A percentile compares a stretch with the other conserved stretches of the same genome.
Conservation (phyloP, 2,329 filamentous ascomycete genomes). For the Fusarium torreyae region DNA sequence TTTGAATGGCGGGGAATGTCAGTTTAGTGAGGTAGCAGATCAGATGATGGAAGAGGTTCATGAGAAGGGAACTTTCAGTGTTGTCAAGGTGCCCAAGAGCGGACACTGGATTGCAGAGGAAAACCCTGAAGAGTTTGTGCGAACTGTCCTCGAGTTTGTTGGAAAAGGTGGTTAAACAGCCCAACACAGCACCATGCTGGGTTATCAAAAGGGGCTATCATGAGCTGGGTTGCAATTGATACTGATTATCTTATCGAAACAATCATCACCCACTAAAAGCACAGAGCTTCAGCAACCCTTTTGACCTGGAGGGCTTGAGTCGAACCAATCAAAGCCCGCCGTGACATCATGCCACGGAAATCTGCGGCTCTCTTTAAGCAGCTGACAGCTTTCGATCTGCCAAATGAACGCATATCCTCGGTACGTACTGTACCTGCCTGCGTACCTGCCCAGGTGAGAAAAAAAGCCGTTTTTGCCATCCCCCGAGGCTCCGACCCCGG, state of each 20-base stretch:
- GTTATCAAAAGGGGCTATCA: too few species aligned
- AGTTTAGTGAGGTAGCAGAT: constrained; percentile 27
- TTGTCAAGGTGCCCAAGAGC: constrained; percentile 19
- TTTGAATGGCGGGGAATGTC: constrained; percentile 13
- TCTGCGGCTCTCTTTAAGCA: constrained; percentile 40
- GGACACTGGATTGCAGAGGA: constrained; percentile 31
- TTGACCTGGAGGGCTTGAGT: constrained; percentile 3
- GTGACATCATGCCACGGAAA: constrained; percentile 49
- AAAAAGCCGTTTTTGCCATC: constrained; percentile 28
- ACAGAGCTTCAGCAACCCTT: constrained; percentile 29
- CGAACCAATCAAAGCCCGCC: constrained; percentile 36
- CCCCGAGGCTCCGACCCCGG: constrained; percentile 48
- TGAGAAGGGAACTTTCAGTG: constrained; percentile 14
- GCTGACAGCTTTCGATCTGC: constrained; percentile 8
- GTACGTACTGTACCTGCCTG: constrained; percentile 22
- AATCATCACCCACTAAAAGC: constrained; percentile 25
- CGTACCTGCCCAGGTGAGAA: constrained; percentile 9
- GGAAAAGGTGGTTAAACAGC: neutral
- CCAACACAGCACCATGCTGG: too few species aligned
- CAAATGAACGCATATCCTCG: constrained; percentile 30
- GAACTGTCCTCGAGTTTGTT: constrained; percentile 21
- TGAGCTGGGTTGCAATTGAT: neutral
- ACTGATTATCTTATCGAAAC: constrained; percentile 42
- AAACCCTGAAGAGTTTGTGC: constrained; percentile 24
- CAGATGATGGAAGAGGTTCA: constrained; percentile 28